A percentile compares a stretch with the other conserved stretches of the same genome.
Conservation (phyloP, 768 basidiomycete genomes). For the Mycena vitilis region DNA sequence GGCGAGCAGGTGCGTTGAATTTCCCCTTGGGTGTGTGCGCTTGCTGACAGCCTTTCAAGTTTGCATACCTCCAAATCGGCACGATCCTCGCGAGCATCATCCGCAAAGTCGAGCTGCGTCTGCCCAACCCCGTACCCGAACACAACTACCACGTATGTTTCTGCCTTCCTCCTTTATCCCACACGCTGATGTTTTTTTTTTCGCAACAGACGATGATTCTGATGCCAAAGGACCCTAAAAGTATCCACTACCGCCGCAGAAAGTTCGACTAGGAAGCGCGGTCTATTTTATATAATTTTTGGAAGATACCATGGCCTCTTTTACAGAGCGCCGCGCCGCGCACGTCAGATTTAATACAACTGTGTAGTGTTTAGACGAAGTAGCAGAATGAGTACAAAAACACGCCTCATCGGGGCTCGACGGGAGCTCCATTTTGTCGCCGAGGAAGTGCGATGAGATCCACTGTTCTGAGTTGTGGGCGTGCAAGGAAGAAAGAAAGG, state of each 20-base stretch:
- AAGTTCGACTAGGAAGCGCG: slow-evolving; percentile 55
- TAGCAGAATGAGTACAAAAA: too few species aligned
- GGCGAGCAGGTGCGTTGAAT: slow-evolving; percentile 76
- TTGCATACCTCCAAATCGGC: slow-evolving; percentile 94
- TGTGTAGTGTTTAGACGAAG: too few species aligned
- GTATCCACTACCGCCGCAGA: slow-evolving; percentile 75
- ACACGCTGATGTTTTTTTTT: slow-evolving; percentile 8
- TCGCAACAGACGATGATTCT: slow-evolving; percentile 92
- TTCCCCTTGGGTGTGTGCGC: background rate
- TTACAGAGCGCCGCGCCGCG: background rate
- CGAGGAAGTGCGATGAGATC: slow-evolving; percentile 72
- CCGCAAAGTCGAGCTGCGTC: slow-evolving; percentile 77
- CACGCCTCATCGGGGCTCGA: too few species aligned
- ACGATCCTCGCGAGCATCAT: slow-evolving; percentile 84
- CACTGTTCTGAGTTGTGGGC: slow-evolving; percentile 49
- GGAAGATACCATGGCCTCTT: background rate
- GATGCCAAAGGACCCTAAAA: slow-evolving; percentile 79
- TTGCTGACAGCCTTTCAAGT: slow-evolving; percentile 54
- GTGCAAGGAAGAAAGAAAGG: too few species aligned
- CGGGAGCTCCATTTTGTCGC: slow-evolving; percentile 65
- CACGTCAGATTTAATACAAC: background rate
- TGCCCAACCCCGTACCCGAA: slow-evolving; percentile 76
- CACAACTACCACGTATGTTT: slow-evolving; percentile 90
- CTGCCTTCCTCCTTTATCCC: background rate
- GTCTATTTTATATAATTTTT: slow-evolving; percentile 13